Evolutionary conservation across 305 asterid species (phyloP), one percentile per base, ranked within the genome.

Genomic region (Euphrasia arctica): DNA sequence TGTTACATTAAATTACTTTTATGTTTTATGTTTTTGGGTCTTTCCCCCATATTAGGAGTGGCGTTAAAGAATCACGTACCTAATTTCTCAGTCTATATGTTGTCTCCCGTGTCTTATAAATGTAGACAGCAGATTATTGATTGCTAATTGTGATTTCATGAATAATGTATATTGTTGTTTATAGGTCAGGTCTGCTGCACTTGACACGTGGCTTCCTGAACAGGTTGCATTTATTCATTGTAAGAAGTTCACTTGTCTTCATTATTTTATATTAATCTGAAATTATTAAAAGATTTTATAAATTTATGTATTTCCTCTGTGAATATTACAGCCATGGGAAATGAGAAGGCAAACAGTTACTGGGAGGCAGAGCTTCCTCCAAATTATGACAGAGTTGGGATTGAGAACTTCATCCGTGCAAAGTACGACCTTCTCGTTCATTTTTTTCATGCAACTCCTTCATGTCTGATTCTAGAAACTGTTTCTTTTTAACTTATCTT

Each of bases 301-400:
- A 66, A 5, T 39, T 48, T 50, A 18, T 54, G 48, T 48, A 15
- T 70, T 69, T 68, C 68, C 58, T 54, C 75, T 67, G 60, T 78
- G 54, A 63, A 55, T 72, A 58, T 63, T 75, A 58, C 63, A 94
- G 99, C 98, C 63, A 85, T 90, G 96, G 99, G 99, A 75, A 94
- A 94, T 67, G 97, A 90, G 80, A 94, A 79, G 87, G 82, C 99
- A 70, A 94, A 94, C 83, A 79, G 83, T 78, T 94, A 80, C 67
- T 94, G 99, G 99, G 99, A 94, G 85, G 98, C 98, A 55, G 96
- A 88, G 74, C 90, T 94, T 69, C 99, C 99, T 48, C 95, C 96
- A 42, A 94, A 94, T 75, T 94, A 94, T 59, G 99, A 94, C 72
- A 83, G 99, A 79, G 99, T 94, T 76, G 99, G 99, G 75, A 85